phyloP scores from a whole-genome alignment of 306 rosid genomes.

The Leucaena leucocephala region DNA sequence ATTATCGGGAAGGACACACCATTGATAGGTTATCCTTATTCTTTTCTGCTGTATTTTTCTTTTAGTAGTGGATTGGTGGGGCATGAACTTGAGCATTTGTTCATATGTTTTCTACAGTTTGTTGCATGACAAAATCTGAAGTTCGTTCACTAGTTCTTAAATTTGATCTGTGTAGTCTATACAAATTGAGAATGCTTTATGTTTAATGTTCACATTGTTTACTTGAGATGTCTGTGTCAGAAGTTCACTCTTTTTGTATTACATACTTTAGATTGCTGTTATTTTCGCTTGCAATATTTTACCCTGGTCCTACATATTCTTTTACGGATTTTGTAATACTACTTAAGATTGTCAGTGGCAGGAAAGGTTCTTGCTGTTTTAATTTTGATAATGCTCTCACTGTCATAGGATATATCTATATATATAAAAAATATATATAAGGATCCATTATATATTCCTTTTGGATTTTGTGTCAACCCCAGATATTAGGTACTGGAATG shows the following conservation, averaged over 20 bases:
- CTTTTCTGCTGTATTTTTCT: not conserved
- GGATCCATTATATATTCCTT: not conserved
- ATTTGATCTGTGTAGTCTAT: slow-evolving; percentile 1
- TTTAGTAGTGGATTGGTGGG: not conserved
- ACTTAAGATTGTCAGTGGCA: not conserved
- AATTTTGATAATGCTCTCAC: no score
- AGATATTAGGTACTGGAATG: slow-evolving; percentile 90
- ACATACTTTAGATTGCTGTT: not conserved
- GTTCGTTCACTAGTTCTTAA: not conserved
- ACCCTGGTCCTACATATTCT: not conserved
- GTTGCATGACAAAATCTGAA: not conserved
- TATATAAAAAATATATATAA: no score
- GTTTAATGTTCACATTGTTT: not conserved
- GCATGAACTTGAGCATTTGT: not conserved
- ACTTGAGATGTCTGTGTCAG: not conserved
- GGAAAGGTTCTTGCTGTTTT: no score
- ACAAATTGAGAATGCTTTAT: not conserved
- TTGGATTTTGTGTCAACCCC: slow-evolving; percentile 2
- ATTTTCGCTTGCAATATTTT: not conserved
- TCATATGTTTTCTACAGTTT: not conserved
- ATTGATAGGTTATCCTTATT: not conserved
- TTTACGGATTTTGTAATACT: not conserved
- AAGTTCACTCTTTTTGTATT: not conserved
- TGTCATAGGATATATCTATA: no score
- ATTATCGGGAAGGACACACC: not conserved